phyloP scores from a whole-genome alignment of 805 yeast species.

The Metschnikowia koreensis region DNA sequence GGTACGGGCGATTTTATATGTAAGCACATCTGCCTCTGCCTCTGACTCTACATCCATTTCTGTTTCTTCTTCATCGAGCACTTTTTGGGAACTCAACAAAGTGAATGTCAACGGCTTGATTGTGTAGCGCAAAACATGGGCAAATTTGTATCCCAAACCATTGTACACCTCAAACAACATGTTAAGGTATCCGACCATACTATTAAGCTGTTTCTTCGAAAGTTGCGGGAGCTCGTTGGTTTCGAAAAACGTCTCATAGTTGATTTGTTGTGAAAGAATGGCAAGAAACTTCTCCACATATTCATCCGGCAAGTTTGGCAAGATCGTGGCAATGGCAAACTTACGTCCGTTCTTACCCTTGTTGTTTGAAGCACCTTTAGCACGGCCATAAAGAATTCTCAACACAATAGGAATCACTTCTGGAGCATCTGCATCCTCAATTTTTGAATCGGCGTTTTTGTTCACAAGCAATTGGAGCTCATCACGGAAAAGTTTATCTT shows the following conservation, averaged over 20 bases:
- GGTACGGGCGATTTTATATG: constrained; percentile 50
- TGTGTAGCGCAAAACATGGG: constrained; percentile 46
- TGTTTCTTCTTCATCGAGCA: constrained; percentile 21
- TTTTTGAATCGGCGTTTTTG: constrained; percentile 44
- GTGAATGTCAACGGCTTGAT: constrained; percentile 58
- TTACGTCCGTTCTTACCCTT: constrained; percentile 73
- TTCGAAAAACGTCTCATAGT: constrained; percentile 12
- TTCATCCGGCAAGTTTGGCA: constrained; percentile 54
- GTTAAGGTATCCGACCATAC: constrained; percentile 63
- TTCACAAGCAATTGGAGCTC: constrained; percentile 68
- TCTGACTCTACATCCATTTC: background rate
- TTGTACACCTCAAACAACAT: constrained; percentile 54
- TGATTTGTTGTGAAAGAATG: constrained; percentile 58
- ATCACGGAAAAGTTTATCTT: constrained; percentile 82
- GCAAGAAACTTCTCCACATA: constrained; percentile 59
- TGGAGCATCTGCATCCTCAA: constrained; percentile 61
- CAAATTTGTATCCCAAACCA: constrained; percentile 58
- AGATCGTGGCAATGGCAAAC: constrained; percentile 61
- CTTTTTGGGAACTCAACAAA: constrained; percentile 51
- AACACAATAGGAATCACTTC: constrained; percentile 68
- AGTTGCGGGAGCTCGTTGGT: background rate
- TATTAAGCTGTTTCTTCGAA: constrained; percentile 38
- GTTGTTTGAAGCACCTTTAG: constrained; percentile 64
- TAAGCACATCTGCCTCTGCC: constrained; percentile 12
- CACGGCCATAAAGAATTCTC: constrained; percentile 82